Conservation (phyloP, 2,329 filamentous ascomycete species). For the Anisogramma anomala region DNA sequence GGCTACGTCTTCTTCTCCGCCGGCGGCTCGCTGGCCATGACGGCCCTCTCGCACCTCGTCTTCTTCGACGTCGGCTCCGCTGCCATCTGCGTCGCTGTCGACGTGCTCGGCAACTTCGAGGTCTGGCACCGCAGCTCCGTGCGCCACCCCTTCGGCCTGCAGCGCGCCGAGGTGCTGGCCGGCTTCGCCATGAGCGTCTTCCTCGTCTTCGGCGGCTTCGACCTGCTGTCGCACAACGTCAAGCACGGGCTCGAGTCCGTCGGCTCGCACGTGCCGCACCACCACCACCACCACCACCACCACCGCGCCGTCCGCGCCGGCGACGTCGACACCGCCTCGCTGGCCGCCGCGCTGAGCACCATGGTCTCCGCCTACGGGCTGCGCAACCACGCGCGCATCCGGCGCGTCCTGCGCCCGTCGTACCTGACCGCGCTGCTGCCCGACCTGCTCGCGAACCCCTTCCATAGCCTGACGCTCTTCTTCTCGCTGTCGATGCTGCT, state of each 20-base stretch:
- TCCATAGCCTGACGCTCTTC: conserved; percentile 84
- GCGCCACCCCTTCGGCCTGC: conserved; percentile 84
- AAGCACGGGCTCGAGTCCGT: conserved; percentile 77
- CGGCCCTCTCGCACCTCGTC: conserved; percentile 81
- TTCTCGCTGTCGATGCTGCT: conserved; percentile 67
- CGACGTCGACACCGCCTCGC: conserved; percentile 68
- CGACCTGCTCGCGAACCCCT: conserved; percentile 83
- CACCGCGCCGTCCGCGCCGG: conserved; percentile 48
- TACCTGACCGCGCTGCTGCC: conserved; percentile 66
- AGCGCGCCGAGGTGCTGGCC: conserved; percentile 84
- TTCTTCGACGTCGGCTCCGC: conserved; percentile 94
- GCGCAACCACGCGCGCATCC: conserved; percentile 84
- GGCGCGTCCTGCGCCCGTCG: conserved; percentile 71
- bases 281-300: conserved; percentile 25
- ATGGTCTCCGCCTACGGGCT: conserved; percentile 77
- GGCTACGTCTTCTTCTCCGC: conserved; percentile 77
- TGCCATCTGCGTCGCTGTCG: conserved; percentile 80
- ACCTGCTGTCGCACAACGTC: conserved; percentile 84
- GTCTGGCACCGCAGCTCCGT: conserved; percentile 92
- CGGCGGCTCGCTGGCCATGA: conserved; percentile 78
- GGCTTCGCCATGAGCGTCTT: conserved; percentile 95
- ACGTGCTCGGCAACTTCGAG: conserved; percentile 92
- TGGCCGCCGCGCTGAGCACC: conserved; percentile 73
- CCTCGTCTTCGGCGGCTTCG: conserved; percentile 92
- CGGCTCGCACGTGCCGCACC: conserved; percentile 62